A percentile compares a stretch with the other conserved stretches of the same genome.
These are phyloP conservation scores for Cladosporium cucumerinum DNA, from an alignment of 2,329 filamentous ascomycete genomes.

Conservation along the genomic window DNA sequence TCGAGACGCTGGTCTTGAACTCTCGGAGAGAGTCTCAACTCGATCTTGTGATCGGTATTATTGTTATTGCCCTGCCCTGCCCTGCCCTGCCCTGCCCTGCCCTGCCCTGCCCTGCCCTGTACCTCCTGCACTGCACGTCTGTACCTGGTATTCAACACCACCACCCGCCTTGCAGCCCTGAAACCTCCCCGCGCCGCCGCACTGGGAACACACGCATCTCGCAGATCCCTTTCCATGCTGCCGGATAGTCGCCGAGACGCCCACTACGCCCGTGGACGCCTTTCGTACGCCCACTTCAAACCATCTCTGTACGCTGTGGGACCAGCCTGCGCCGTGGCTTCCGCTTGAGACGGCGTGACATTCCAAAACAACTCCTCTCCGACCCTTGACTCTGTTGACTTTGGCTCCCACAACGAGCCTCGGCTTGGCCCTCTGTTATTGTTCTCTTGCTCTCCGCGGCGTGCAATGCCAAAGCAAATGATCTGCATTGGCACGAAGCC, in stretches of 20 bases:
- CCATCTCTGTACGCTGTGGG: neutral
- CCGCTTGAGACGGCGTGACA: neutral
- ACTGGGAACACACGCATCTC: neutral
- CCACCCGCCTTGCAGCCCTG: slow-evolving; percentile 2
- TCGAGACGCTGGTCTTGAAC: neutral
- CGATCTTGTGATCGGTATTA: neutral
- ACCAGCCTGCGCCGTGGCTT: neutral
- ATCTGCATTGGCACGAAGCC: neutral
- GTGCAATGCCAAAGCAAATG: neutral
- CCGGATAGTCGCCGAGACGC: neutral
- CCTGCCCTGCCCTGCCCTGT: no score
- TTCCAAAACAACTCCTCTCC: neutral
- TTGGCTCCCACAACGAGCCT: neutral
- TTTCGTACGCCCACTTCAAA: slow-evolving; percentile 1
- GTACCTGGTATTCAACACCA: neutral
- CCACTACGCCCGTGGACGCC: neutral
- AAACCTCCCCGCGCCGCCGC: neutral
- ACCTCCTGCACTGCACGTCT: neutral
- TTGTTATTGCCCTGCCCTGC: no score
- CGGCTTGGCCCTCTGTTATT: neutral
- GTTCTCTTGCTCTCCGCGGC: neutral
- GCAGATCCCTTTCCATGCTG: neutral
- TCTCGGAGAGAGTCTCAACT: neutral
- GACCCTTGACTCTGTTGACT: slow-evolving; percentile 1
- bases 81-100: no score